phyloP scores from a whole-genome alignment of 768 basidiomycete species.

The Lactifluus pinguis region DNA sequence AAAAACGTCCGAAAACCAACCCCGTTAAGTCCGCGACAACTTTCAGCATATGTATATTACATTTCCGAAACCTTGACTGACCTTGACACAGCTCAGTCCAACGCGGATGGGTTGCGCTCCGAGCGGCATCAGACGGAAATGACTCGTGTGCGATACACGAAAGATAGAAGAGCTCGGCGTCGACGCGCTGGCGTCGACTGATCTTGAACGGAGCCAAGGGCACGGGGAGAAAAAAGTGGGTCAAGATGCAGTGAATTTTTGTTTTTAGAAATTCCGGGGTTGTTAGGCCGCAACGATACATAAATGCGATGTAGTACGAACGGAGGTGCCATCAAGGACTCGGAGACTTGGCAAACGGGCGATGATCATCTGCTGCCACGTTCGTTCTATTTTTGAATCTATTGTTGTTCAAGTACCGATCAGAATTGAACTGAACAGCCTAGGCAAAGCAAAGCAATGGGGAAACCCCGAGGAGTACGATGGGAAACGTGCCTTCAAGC shows the following conservation, averaged over 20 bases:
- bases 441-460: neutral
- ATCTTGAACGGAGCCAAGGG: slow-evolving; percentile 37
- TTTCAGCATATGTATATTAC: neutral
- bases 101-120: slow-evolving; percentile 46
- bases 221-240: neutral
- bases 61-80: slow-evolving; percentile 27
- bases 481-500: slow-evolving; percentile 37
- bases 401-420: neutral
- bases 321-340: slow-evolving; percentile 54
- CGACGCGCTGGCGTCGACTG: slow-evolving; percentile 57
- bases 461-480: neutral
- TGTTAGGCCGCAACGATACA: neutral
- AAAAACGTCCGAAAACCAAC: neutral
- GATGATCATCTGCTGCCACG: slow-evolving; percentile 52
- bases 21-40: neutral
- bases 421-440: neutral
- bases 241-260: neutral
- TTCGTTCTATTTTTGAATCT: slow-evolving; percentile 32
- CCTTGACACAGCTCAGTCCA: slow-evolving; percentile 58
- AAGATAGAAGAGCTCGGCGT: slow-evolving; percentile 78
- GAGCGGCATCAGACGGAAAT: slow-evolving; percentile 35
- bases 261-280: neutral
- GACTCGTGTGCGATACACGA: slow-evolving; percentile 48
- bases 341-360: slow-evolving; percentile 58
- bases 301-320: slow-evolving; percentile 28